Evolutionary conservation across 2,329 filamentous ascomycete genomes (phyloP).

Genomic region (Aspergillus neoniger): DNA sequence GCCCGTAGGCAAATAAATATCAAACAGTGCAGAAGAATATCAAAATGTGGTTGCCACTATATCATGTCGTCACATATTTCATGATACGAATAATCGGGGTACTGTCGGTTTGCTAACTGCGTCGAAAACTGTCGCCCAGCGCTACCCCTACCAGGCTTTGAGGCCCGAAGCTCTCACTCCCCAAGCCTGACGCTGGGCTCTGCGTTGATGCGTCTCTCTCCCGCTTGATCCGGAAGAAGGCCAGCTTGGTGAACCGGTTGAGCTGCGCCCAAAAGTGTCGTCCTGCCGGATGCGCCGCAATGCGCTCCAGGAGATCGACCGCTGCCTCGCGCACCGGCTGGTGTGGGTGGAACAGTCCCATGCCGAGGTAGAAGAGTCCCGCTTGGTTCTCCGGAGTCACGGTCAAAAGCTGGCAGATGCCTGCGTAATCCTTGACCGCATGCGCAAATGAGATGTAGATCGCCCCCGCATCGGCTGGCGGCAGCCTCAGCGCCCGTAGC

Average conservation of each 20-base stretch:
- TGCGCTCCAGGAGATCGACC: conserved; percentile 76
- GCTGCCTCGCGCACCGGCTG: conserved; percentile 75
- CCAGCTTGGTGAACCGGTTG: conserved; percentile 84
- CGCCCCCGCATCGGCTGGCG: conserved; percentile 72
- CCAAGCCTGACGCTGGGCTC: conserved; percentile 27
- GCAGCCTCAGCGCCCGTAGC: conserved; percentile 77
- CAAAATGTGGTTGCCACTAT: background rate
- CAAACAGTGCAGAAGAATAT: conserved; percentile 8
- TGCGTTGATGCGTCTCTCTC: conserved; percentile 50
- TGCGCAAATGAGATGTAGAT: conserved; percentile 81
- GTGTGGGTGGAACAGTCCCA: conserved; percentile 90
- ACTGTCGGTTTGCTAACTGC: conserved; percentile 21
- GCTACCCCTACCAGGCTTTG: conserved; percentile 42
- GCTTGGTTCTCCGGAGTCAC: conserved; percentile 83
- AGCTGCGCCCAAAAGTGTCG: conserved; percentile 88
- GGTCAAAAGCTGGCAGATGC: conserved; percentile 79
- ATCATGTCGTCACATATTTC: conserved; percentile 3
- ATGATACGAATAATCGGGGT: background rate
- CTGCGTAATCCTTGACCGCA: conserved; percentile 76
- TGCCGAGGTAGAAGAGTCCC: conserved; percentile 84
- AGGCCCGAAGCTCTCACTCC: conserved; percentile 30
- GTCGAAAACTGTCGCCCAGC: conserved; percentile 31
- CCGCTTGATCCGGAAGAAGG: conserved; percentile 75
- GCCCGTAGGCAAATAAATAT: conserved; percentile 9
- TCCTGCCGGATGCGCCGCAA: conserved; percentile 84